These are phyloP conservation scores for Glaciozyma antarctica DNA, from an alignment of 768 basidiomycete genomes.

Conservation along the genomic window DNA sequence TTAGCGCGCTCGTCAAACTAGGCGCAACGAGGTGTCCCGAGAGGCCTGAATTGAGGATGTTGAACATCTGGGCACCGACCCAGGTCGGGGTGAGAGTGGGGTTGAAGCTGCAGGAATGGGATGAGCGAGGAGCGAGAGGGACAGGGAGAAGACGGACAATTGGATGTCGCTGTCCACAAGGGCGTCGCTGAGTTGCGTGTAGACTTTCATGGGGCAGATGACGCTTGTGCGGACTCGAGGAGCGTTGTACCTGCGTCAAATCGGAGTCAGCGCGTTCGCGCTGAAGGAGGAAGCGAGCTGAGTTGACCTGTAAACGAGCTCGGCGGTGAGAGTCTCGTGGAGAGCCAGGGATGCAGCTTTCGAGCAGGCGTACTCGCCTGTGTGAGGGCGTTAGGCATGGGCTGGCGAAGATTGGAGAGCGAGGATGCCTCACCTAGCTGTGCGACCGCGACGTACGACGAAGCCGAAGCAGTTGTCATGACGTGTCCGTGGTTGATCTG, in stretches of 20 bases:
- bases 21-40: conserved; percentile 27
- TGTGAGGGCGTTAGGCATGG: not conserved
- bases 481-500: conserved; percentile 20
- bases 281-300: not conserved
- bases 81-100: conserved; percentile 17
- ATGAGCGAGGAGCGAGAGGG: not conserved
- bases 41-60: conserved; percentile 17
- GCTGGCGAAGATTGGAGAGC: not conserved
- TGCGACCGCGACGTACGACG: conserved; percentile 18
- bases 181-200: conserved; percentile 24
- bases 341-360: conserved; percentile 24
- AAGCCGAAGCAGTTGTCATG: conserved; percentile 21
- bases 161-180: conserved; percentile 18
- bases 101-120: not conserved
- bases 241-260: conserved; percentile 17
- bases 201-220: conserved; percentile 27
- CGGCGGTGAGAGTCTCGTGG: conserved; percentile 19
- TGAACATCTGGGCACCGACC: conserved; percentile 18
- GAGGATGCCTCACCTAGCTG: conserved; percentile 6
- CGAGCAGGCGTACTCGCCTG: conserved; percentile 22
- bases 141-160: conserved; percentile 1
- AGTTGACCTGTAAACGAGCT: conserved; percentile 16
- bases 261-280: too few relatives aligned
- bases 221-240: conserved; percentile 23
- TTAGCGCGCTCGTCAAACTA: conserved; percentile 5